Evolutionary conservation across 1,284 basidiomycete genomes (phyloP).

Genomic region (Trametes hirsuta): DNA sequence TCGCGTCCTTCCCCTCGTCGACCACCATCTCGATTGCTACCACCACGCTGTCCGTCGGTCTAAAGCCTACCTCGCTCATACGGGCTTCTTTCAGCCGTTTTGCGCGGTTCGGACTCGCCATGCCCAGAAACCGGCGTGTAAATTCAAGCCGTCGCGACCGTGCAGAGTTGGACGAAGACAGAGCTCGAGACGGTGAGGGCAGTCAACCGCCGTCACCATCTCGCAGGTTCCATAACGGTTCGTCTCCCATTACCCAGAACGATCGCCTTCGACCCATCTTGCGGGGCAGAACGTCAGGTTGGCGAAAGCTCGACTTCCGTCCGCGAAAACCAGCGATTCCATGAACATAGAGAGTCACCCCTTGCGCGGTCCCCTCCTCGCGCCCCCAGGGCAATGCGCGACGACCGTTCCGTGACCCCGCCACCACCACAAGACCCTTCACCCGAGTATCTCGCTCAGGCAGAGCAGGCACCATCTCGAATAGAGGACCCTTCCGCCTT

Average conservation of each 20-base stretch:
- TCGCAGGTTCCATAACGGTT: slow-evolving; percentile 17
- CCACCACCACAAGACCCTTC: slow-evolving; percentile 32
- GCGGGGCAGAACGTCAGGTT: not conserved
- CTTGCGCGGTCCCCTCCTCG: slow-evolving; percentile 7
- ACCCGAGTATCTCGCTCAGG: slow-evolving; percentile 32
- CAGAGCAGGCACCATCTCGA: slow-evolving; percentile 26
- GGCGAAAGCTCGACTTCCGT: no score
- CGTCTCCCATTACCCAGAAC: slow-evolving; percentile 6
- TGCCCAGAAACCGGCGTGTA: not conserved
- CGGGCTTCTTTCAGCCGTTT: no score
- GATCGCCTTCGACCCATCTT: slow-evolving; percentile 10
- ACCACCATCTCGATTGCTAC: not conserved
- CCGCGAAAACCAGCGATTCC: no score
- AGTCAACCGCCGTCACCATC: slow-evolving; percentile 16
- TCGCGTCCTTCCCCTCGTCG: not conserved
- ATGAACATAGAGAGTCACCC: not conserved
- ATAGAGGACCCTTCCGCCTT: slow-evolving; percentile 39
- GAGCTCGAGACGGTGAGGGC: slow-evolving; percentile 18
- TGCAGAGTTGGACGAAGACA: not conserved
- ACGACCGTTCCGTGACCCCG: slow-evolving; percentile 27
- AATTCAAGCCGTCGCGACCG: not conserved
- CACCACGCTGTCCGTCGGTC: slow-evolving; percentile 18
- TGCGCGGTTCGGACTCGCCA: not conserved
- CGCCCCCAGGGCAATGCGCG: slow-evolving; percentile 10
- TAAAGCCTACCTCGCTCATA: slow-evolving; percentile 10